These are phyloP conservation scores for Lentinula aciculospora DNA, from an alignment of 768 basidiomycete genomes.

Conservation along the genomic window DNA sequence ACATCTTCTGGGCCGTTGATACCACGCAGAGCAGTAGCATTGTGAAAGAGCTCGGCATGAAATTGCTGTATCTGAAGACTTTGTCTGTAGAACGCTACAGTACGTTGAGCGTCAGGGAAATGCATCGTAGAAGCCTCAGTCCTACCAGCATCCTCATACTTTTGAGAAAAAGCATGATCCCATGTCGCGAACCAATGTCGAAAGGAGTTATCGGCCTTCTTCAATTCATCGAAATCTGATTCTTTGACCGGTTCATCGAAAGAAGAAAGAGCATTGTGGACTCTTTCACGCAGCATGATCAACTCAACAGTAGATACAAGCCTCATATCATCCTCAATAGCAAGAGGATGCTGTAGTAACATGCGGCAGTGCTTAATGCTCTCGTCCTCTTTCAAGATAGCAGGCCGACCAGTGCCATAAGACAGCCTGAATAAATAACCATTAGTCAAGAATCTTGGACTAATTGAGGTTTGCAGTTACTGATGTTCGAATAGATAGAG, in stretches of 20 bases:
- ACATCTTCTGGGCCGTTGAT: constrained; percentile 87
- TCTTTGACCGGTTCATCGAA: constrained; percentile 70
- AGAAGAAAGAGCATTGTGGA: constrained; percentile 79
- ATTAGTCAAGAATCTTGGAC: neutral
- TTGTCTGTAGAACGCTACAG: constrained; percentile 77
- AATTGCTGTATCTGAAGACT: constrained; percentile 82
- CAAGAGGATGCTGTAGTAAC: constrained; percentile 79
- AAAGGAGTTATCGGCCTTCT: constrained; percentile 73
- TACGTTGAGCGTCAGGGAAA: neutral
- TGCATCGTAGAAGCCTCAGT: constrained; percentile 6
- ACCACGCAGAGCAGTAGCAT: constrained; percentile 75
- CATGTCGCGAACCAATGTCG: constrained; percentile 76
- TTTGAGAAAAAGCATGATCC: constrained; percentile 75
- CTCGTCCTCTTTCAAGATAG: constrained; percentile 89
- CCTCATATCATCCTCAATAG: constrained; percentile 91
- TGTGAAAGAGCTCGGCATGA: constrained; percentile 83
- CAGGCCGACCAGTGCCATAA: constrained; percentile 91
- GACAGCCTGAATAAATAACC: constrained; percentile 57
- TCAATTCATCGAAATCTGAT: constrained; percentile 65
- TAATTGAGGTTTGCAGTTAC: constrained; percentile 37
- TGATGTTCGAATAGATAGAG: constrained; percentile 93
- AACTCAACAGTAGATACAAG: constrained; percentile 93
- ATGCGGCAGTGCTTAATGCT: constrained; percentile 78
- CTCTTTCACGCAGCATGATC: constrained; percentile 81
- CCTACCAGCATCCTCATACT: constrained; percentile 78